Percentiles rank a stretch among this genome's conserved stretches.
phyloP scores from a whole-genome alignment of 352 stramenopile species.

The Globisporangium spiculum region DNA sequence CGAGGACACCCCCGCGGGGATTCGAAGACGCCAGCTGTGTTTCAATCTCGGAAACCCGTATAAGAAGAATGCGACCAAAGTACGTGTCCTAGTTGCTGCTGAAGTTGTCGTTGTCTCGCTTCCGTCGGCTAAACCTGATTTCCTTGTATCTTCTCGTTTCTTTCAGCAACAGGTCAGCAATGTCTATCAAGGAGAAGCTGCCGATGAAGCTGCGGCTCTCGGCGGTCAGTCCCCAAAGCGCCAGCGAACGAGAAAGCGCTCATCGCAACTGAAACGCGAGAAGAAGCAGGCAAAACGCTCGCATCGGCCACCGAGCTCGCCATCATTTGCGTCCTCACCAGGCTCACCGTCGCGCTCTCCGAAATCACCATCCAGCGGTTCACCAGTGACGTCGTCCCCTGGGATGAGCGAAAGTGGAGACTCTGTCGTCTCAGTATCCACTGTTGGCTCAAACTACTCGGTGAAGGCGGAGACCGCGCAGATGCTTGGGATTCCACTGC shows the following conservation, averaged over 20 bases:
- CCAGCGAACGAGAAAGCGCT: constrained; percentile 81
- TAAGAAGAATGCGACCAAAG: constrained; percentile 87
- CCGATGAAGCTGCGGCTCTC: constrained; percentile 77
- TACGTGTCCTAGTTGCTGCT: constrained; percentile 14
- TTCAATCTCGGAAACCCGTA: constrained; percentile 88
- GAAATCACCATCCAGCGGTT: constrained; percentile 47
- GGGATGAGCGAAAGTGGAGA: constrained; percentile 62
- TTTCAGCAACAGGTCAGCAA: constrained; percentile 61
- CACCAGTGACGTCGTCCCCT: constrained; percentile 53
- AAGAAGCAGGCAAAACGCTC: constrained; percentile 72
- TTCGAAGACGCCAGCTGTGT: constrained; percentile 72
- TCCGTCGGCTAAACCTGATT: background rate
- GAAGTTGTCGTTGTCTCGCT: background rate
- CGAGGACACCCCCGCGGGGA: constrained; percentile 72
- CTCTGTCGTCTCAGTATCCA: constrained; percentile 51
- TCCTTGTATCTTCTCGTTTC: background rate
- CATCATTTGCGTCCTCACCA: constrained; percentile 60
- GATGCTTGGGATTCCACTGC: constrained; percentile 74
- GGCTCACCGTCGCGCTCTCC: constrained; percentile 67
- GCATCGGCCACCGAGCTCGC: constrained; percentile 60
- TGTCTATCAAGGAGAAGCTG: constrained; percentile 81
- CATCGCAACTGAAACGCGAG: constrained; percentile 77
- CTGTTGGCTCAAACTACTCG: constrained; percentile 72
- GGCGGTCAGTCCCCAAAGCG: constrained; percentile 77
- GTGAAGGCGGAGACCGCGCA: constrained; percentile 75